phyloP scores from a whole-genome alignment of 2,329 filamentous ascomycete species.

The Xylariaceae sp. region DNA sequence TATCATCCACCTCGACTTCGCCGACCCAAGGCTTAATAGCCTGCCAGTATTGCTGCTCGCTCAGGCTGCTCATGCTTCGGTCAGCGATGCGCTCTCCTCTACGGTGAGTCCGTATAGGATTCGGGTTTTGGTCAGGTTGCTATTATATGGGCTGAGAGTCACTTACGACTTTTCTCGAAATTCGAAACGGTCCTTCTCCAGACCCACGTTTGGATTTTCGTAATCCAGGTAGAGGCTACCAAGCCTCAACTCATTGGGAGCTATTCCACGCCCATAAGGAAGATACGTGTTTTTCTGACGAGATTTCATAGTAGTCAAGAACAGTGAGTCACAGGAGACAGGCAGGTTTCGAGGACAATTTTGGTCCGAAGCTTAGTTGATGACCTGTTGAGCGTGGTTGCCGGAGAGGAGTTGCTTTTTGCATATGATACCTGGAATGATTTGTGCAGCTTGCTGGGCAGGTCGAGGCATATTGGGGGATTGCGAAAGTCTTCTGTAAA shows the following conservation, averaged over 20 bases:
- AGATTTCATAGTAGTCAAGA: constrained; percentile 3
- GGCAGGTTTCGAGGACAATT: too few relatives aligned
- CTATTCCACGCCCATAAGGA: constrained; percentile 9
- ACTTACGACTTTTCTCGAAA: constrained; percentile 7
- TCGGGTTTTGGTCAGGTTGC: too few relatives aligned
- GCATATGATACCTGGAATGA: too few relatives aligned
- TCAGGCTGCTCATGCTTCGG: constrained; percentile 4
- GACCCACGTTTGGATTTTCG: constrained; percentile 8
- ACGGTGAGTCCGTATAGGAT: too few relatives aligned
- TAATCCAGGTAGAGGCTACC: constrained; percentile 9
- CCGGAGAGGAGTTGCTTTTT: too few relatives aligned
- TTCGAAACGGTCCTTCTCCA: constrained; percentile 10
- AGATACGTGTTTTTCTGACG: constrained; percentile 10
- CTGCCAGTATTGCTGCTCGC: constrained; percentile 8
- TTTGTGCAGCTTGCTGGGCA: too few relatives aligned
- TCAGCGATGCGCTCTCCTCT: too few relatives aligned
- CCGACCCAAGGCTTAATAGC: constrained; percentile 6
- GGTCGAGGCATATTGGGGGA: too few relatives aligned
- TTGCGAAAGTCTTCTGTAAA: not conserved
- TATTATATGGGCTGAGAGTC: not conserved
- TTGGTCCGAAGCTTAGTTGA: too few relatives aligned
- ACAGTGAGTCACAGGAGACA: not conserved
- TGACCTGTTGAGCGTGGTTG: too few relatives aligned
- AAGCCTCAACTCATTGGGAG: constrained; percentile 8
- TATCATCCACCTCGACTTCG: constrained; percentile 8